Evolutionary conservation across 345 rosid species (phyloP).

Genomic region (Salix suchowensis): DNA sequence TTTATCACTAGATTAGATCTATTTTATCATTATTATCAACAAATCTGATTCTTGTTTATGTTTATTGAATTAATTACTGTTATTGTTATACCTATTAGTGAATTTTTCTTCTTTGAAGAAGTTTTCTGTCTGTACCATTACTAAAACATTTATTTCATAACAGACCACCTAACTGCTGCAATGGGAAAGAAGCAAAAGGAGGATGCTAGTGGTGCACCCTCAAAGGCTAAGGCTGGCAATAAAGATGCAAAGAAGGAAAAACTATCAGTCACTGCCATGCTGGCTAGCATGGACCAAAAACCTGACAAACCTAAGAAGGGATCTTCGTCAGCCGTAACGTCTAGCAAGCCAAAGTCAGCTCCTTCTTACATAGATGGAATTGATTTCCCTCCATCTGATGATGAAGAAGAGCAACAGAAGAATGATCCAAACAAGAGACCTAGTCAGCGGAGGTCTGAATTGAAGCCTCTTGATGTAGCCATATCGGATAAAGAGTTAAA

Average conservation of each 20-base stretch:
- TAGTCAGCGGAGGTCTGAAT: conserved; percentile 46
- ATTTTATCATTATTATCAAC: no score
- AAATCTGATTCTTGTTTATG: no score
- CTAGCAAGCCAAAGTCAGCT: conserved; percentile 37
- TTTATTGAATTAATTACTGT: background rate
- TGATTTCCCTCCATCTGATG: conserved; percentile 92
- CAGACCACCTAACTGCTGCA: conserved; percentile 1
- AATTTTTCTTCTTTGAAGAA: background rate
- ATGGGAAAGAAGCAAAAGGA: conserved; percentile 83
- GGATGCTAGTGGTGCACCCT: conserved; percentile 36
- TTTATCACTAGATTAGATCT: no score
- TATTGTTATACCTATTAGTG: background rate
- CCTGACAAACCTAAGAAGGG: conserved; percentile 70
- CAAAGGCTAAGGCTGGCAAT: conserved; percentile 45
- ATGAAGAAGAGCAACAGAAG: conserved; percentile 54
- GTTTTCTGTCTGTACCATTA: background rate
- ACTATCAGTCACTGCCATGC: conserved; percentile 70
- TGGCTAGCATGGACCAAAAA: conserved; percentile 81
- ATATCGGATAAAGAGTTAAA: conserved; percentile 72
- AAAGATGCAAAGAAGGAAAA: conserved; percentile 66
- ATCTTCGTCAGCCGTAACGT: conserved; percentile 32
- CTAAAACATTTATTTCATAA: background rate
- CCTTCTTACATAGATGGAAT: conserved; percentile 69
- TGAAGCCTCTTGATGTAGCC: conserved; percentile 47
- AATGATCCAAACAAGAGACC: conserved; percentile 21